Base-by-base conservation (phyloP, 768 basidiomycete genomes). In the Naganishia onofrii region DNA sequence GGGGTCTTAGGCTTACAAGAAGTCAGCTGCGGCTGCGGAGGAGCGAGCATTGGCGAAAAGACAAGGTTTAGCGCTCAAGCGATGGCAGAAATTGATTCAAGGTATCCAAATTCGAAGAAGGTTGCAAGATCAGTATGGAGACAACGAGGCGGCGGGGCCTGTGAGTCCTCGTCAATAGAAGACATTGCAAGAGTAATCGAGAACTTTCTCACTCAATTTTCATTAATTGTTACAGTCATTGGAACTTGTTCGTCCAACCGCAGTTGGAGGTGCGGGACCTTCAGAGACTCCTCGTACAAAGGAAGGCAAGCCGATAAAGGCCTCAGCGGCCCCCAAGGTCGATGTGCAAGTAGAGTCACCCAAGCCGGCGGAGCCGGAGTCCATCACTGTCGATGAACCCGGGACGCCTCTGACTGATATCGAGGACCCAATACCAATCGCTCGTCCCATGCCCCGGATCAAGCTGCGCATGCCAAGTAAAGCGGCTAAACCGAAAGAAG, bases 21-120 rank as follows among this genome's bases (percentile, higher is more conserved):
- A 89, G 80, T 86, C 89, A 13, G 90, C 91, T 76, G 87, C 88
- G 72, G 86, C 87, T 29, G 89, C 88, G 5, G 87, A 89, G 69
- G 88, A 91, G 79, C 91, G 88, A 74, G 89, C 89, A 55, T 85
- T 86, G 28, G 83, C 83, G 12, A 94, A 92, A 81, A 86, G 85
- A 69, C 86, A 90, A 73, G 92, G 92, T 64, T 86, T 88, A 42
- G 89, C 88, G 0, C 81, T 95, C 72, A 94, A 93, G 79, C 87
- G 89, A 26, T 99, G 95, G 95, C 86, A 84, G 65, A 88, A 89
- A 68, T 86, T 99, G 51, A 85, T 99, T 29, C 90, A 91, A 34
- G 96, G 94, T 3, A 84, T 98, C 55, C 86, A 91, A 42, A 90
- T 98, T 70, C 86, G 93, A 19, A 85, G 90, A 74, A 86, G 92